phyloP scores from a whole-genome alignment of 768 basidiomycete species.

The Postia placenta region DNA sequence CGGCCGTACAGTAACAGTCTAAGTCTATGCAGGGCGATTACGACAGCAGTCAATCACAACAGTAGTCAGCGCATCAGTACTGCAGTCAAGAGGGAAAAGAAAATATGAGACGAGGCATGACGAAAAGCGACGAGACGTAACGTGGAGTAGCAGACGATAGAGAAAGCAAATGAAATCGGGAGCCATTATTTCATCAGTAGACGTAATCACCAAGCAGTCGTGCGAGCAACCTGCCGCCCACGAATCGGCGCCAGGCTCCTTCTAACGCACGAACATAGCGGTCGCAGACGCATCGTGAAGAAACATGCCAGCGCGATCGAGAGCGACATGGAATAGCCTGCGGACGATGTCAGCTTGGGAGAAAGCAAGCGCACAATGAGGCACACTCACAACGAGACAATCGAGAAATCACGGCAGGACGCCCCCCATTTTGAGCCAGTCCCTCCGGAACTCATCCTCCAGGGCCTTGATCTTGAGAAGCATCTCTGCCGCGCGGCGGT shows the following conservation, averaged over 20 bases:
- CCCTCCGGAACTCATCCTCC: constrained; percentile 1
- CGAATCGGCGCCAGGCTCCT: too few relatives aligned
- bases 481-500: constrained; percentile 8
- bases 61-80: background rate
- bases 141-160: background rate
- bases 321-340: background rate
- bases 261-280: background rate
- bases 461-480: background rate
- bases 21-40: background rate
- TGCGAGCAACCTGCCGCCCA: too few relatives aligned
- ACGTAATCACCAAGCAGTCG: background rate
- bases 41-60: background rate
- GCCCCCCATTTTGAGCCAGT: constrained; percentile 1
- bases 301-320: background rate
- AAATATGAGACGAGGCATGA: background rate
- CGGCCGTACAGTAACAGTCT: background rate
- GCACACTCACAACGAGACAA: background rate
- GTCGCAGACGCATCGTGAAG: background rate
- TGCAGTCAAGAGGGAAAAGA: background rate
- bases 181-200: background rate
- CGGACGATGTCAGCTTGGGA: background rate
- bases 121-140: background rate
- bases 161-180: background rate
- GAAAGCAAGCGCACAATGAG: background rate
- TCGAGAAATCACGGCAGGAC: background rate